phyloP scores from a whole-genome alignment of 768 basidiomycete species.

The Termitomyces sp. region DNA sequence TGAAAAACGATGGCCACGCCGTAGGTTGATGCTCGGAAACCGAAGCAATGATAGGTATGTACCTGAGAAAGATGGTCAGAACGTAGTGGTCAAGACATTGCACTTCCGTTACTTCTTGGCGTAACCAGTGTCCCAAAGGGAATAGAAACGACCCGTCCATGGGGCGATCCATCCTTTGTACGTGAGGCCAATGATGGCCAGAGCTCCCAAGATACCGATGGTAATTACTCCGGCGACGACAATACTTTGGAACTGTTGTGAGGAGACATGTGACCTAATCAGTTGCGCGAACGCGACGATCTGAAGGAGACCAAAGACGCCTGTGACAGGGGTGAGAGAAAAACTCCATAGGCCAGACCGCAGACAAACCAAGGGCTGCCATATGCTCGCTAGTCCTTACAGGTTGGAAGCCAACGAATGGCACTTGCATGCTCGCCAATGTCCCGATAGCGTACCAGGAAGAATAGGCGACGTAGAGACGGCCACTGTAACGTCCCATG shows the following conservation, averaged over 20 bases:
- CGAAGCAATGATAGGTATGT: constrained; percentile 97
- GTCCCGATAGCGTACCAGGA: constrained; percentile 99
- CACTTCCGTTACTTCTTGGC: constrained; percentile 75
- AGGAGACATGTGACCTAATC: constrained; percentile 82
- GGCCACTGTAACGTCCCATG: constrained; percentile 92
- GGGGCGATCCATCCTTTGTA: constrained; percentile 95
- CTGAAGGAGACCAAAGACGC: constrained; percentile 94
- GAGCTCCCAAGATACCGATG: constrained; percentile 65
- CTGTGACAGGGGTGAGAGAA: constrained; percentile 28
- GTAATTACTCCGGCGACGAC: constrained; percentile 64
- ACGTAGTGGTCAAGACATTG: not conserved
- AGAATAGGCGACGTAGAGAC: constrained; percentile 92
- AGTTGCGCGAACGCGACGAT: constrained; percentile 91
- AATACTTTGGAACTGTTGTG: constrained; percentile 86
- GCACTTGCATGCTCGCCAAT: constrained; percentile 97
- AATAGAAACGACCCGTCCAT: constrained; percentile 99
- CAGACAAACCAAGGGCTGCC: constrained; percentile 80
- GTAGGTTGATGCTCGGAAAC: constrained; percentile 99
- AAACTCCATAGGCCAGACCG: not conserved
- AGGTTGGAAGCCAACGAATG: constrained; percentile 99
- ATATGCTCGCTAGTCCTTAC: constrained; percentile 97
- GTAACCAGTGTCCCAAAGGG: constrained; percentile 98
- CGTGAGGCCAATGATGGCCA: constrained; percentile 74
- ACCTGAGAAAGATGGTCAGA: constrained; percentile 36
- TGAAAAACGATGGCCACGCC: constrained; percentile 99